These are phyloP conservation scores for Beauveria asiatica DNA, from an alignment of 2,329 filamentous ascomycete species.

Conservation along the genomic window DNA sequence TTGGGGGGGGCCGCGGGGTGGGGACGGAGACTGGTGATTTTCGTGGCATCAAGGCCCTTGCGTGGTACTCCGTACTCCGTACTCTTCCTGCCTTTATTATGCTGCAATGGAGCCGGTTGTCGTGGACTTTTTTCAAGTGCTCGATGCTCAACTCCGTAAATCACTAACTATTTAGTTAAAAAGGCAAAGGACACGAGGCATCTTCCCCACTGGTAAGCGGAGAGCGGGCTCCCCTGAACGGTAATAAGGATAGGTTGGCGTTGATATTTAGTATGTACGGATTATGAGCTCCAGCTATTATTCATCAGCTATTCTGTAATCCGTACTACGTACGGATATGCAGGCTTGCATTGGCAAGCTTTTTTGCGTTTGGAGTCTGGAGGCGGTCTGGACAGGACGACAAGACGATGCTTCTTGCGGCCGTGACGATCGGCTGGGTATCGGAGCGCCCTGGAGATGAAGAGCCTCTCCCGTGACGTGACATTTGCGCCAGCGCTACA, in stretches of 20 bases:
- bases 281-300: not conserved
- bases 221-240: slow-evolving; percentile 5
- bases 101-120: not conserved
- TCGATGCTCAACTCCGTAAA: too few relatives aligned
- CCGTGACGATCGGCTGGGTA: not conserved
- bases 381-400: slow-evolving; percentile 1
- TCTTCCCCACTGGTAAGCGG: not conserved
- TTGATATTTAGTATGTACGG: too few relatives aligned
- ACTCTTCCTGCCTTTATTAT: not conserved
- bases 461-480: not conserved
- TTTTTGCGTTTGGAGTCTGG: not conserved
- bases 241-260: not conserved
- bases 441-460: not conserved
- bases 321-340: not conserved
- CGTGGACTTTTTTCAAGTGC: not conserved
- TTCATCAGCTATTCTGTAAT: too few relatives aligned
- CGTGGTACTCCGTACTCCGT: too few relatives aligned
- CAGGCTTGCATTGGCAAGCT: not conserved
- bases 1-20: not conserved
- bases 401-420: not conserved
- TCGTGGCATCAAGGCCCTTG: too few relatives aligned
- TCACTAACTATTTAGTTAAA: too few relatives aligned
- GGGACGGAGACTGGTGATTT: not conserved
- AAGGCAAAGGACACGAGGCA: not conserved
- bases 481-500: not conserved